Evolutionary conservation across 768 basidiomycete species (phyloP).

Genomic region (Termitomyces titanicus): DNA sequence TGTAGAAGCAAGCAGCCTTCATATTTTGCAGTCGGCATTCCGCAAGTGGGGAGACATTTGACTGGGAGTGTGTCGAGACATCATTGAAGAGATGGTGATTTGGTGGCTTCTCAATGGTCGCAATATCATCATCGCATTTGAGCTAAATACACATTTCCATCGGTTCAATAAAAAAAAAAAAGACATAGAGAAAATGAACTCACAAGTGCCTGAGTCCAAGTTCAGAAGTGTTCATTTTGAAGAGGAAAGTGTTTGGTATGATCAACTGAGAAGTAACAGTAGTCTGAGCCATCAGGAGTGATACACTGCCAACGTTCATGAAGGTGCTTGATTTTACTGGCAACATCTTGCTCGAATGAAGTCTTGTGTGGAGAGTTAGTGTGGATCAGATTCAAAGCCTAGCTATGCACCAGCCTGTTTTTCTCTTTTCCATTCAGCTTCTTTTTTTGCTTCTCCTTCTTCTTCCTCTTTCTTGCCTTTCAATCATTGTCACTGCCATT

Average conservation of each 20-base stretch:
- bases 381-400: background rate
- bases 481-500: too few species aligned
- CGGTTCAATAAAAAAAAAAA: background rate
- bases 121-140: background rate
- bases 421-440: background rate
- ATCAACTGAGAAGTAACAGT: background rate
- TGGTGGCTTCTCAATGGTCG: background rate
- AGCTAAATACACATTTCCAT: background rate
- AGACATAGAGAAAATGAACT: background rate
- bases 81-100: constrained; percentile 1
- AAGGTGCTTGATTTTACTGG: background rate
- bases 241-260: background rate
- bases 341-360: background rate
- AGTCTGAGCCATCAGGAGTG: background rate
- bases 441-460: background rate
- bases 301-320: background rate
- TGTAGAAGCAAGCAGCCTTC: background rate
- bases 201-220: background rate
- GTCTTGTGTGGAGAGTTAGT: background rate
- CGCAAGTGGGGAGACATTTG: background rate
- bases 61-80: background rate
- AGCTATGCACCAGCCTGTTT: background rate
- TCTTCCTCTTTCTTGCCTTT: too few species aligned
- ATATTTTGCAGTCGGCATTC: background rate
- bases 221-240: background rate